Evolutionary conservation across 2,329 filamentous ascomycete species (phyloP), one percentile per base, ranked within the genome.

Genomic region (Cladosporium halotolerans): DNA sequence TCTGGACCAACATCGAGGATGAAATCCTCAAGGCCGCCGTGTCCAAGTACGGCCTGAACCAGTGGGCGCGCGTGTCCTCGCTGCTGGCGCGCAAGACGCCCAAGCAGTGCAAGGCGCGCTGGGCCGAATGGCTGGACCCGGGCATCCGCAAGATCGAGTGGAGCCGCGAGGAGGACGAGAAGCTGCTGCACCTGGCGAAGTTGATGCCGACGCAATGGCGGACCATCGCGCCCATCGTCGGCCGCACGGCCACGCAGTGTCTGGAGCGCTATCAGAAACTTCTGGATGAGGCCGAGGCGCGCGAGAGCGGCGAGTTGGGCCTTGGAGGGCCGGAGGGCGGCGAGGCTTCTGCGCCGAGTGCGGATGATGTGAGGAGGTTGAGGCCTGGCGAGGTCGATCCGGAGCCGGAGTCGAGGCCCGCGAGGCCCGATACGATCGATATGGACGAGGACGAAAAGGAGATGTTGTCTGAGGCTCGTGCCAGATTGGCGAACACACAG

Each of bases 161-260:
- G 92, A 96, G 89, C 69, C 88, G 93, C 67, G 93, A 99, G 72
- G 93, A 99, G 71, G 93, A 99, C 70, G 93, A 99, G 77, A 96
- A 95, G 75, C 79, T 99, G 56, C 74, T 99, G 64, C 93, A 97
- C 67, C 79, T 99, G 66, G 93, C 93, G 57, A 99, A 97, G 80
- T 79, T 99, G 74, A 96, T 99, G 86, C 93, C 93, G 54, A 97
- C 92, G 28, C 93, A 99, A 81, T 99, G 93, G 93, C 86, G 93
- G 66, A 97, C 93, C 45, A 97, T 99, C 67, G 92, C 93, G 54
- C 91, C 93, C 52, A 92, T 97, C 62, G 93, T 54, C 14, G 52
- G 52, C 39, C 19, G 52, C 6, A 54, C 52, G 1, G 52, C 52
- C 9, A 54, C 52, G 18, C 52, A 54, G 39, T 54, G 52, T 33